phyloP scores from a whole-genome alignment of 352 stramenopile genomes.

The Phytophthora ramorum region DNA sequence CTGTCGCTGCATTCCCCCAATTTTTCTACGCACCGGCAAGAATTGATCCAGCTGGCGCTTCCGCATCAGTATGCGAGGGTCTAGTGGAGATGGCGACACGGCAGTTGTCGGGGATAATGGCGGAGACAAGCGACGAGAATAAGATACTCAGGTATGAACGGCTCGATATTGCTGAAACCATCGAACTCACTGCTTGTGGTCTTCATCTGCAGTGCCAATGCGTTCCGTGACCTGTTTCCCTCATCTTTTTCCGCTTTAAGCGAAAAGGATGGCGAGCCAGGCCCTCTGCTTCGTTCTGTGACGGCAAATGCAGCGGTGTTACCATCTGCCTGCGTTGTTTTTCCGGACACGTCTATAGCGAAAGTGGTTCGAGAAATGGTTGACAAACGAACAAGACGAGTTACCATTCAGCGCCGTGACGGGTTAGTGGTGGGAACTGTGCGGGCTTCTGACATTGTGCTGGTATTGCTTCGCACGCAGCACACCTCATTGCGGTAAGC shows the following conservation, averaged over 20 bases:
- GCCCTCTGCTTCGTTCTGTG: constrained; percentile 42
- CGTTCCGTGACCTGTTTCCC: constrained; percentile 42
- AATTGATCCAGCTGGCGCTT: constrained; percentile 17
- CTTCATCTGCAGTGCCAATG: constrained; percentile 17
- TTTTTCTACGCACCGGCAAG: constrained; percentile 54
- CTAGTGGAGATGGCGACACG: constrained; percentile 43
- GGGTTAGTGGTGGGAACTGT: constrained; percentile 41
- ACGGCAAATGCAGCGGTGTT: constrained; percentile 20
- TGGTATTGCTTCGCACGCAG: constrained; percentile 61
- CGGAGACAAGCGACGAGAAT: constrained; percentile 21
- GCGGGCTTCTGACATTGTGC: constrained; percentile 57
- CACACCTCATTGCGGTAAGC: constrained; percentile 35
- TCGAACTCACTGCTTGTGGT: background rate
- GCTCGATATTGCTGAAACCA: background rate
- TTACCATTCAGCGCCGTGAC: constrained; percentile 40
- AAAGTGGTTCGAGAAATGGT: constrained; percentile 57
- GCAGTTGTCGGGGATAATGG: constrained; percentile 39
- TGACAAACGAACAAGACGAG: constrained; percentile 34
- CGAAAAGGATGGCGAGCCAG: constrained; percentile 20
- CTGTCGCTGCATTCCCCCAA: constrained; percentile 53
- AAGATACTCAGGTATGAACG: constrained; percentile 30
- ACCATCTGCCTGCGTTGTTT: constrained; percentile 21
- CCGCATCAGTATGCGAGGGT: constrained; percentile 41
- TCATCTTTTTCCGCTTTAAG: constrained; percentile 22
- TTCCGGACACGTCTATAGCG: constrained; percentile 49